These are phyloP conservation scores for Clathrospora elynae DNA, from an alignment of 2,329 filamentous ascomycete species.

Conservation along the genomic window DNA sequence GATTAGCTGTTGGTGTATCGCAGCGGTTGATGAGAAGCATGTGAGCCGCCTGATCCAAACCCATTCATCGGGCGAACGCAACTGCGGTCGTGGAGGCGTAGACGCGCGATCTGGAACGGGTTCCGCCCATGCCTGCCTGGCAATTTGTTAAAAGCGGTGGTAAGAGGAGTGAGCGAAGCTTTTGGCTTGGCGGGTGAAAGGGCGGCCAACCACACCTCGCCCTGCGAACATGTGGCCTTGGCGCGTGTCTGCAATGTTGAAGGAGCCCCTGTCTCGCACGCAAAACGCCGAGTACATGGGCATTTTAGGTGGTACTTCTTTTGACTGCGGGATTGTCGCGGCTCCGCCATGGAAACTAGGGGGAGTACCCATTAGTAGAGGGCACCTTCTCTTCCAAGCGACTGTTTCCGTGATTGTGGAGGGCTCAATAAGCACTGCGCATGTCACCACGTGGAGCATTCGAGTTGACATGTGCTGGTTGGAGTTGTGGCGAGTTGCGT, in stretches of 20 bases:
- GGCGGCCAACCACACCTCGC: constrained; percentile 15
- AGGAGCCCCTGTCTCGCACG: constrained; percentile 14
- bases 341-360: constrained; percentile 11
- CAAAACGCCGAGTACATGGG: constrained; percentile 5
- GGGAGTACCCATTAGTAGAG: constrained; percentile 9
- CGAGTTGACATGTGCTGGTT: no score
- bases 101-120: constrained; percentile 22
- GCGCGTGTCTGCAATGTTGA: constrained; percentile 2
- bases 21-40: constrained; percentile 18
- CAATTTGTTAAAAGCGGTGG: constrained; percentile 22
- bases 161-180: constrained; percentile 16
- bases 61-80: constrained; percentile 20
- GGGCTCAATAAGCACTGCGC: constrained; percentile 12
- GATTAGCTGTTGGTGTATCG: constrained; percentile 18
- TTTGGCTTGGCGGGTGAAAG: constrained; percentile 19
- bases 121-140: constrained; percentile 22
- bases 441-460: constrained; percentile 20
- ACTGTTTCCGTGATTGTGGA: neutral
- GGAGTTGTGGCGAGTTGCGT: no score
- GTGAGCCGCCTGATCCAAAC: constrained; percentile 16
- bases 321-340: constrained; percentile 7
- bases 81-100: constrained; percentile 20
- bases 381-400: constrained; percentile 21
- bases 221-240: constrained; percentile 12
- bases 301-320: constrained; percentile 10